Base-by-base conservation (phyloP, 306 rosid genomes). In the Pachyrhizus erosus region DNA sequence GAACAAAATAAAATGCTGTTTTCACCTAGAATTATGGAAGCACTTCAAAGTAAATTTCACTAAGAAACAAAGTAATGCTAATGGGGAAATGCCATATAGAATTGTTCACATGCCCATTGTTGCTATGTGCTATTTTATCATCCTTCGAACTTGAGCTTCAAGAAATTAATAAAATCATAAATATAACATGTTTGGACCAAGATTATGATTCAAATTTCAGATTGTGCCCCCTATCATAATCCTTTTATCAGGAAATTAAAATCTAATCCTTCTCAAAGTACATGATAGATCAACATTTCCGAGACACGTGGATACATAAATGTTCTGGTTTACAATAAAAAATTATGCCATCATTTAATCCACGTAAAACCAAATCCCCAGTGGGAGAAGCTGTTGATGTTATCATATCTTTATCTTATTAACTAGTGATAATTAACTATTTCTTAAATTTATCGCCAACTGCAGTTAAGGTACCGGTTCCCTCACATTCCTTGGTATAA, bases 41-140 rank as follows among this genome's bases (percentile, higher is more conserved):
- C 68, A 24, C 18, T 74, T 34, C 10, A 51, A 81, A 40, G 57
- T 58, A 81, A 73, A 31, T 51, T 75, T 78, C 79, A 81, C 65
- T 24, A 27, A 49, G 73, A 66, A 57, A 42, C 66, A 81, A 73
- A 24, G 4, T 64, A 73, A 57, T 39, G 43, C 75, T 14, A 11
- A 58, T 24, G 15, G 49, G 74, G 42, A 49, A 27, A 29, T 51
- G 29, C 46, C 81, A 48, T 11, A 13, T 5, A 46, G 14, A 55
- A 10, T 9, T 60, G 20, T 37, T 37, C 9, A 15, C 21, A 55
- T 5, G 20, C 46, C 79, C n/a, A 77, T 27, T 62, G 58, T 29
- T 42, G 21, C 64, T 76, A 61, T 85, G 71, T 29, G 42, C 45
- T 52, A 57, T 13, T 46, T 37, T 43, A 20, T 66, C 1, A 1